Evolutionary conservation across 352 stramenopile species (phyloP).

Genomic region (Phytophthora citricola): DNA sequence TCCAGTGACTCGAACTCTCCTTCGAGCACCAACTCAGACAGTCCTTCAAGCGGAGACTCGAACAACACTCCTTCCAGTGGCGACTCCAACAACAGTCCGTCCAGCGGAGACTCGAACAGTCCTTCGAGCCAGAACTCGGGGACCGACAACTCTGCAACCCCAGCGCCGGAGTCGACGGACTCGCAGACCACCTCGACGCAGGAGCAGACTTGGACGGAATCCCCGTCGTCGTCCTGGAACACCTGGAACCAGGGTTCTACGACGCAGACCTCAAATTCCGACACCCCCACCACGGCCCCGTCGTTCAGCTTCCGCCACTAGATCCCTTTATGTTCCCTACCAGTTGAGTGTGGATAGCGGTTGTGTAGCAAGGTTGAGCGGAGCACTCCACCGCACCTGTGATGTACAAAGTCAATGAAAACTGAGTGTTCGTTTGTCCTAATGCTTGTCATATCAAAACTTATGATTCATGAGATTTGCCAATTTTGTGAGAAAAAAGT

Average conservation of each 20-base stretch:
- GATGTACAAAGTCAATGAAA: constrained; percentile 3
- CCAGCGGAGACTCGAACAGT: neutral
- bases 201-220: neutral
- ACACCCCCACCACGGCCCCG: neutral
- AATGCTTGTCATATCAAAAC: too few species aligned
- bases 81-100: constrained; percentile 6
- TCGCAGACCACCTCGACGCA: neutral
- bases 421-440: neutral
- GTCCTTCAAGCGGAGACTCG: neutral
- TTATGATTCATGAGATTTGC: too few species aligned
- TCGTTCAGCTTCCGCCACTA: constrained; percentile 6
- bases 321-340: neutral
- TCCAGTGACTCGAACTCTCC: neutral
- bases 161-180: neutral
- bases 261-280: neutral
- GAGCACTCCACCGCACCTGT: neutral
- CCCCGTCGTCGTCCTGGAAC: neutral
- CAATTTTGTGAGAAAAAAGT: too few species aligned
- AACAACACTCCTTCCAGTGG: constrained; percentile 5
- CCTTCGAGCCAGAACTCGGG: neutral
- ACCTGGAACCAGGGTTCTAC: neutral
- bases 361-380: neutral
- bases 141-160: constrained; percentile 3
- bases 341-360: neutral
- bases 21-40: neutral